Evolutionary conservation across 176 grass and related monocot species (phyloP), one percentile per base, ranked within the genome.

Genomic region (Eleusine coracana): DNA sequence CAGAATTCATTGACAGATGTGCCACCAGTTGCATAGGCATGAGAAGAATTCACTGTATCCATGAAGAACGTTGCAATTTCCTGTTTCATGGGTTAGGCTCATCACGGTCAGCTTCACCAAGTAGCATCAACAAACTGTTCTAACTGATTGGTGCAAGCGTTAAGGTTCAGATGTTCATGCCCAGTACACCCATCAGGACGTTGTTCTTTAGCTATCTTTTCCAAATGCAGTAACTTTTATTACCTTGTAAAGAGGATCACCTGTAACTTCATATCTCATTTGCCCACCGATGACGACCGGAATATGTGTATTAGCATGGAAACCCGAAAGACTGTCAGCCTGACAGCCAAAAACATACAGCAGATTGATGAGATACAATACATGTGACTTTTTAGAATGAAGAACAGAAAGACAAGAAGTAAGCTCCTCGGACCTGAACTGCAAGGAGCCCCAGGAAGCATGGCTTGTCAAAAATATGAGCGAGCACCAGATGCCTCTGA

Each of bases 371-470:
- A 21, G 29, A 34, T 34, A 34, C 40, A 67, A 52, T 15, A 21
- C 52, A 56, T 7, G 3, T 56, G 18, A 34, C 2, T 34, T 34
- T 34, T 34, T 1, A 2, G 31, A 20, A 20, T 18, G 15, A 18
- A 18, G 21, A 76, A 25, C 14, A 80, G 11, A 80, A 7, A 14
- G 12, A 27, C 27, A 71, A 5, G 28, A 28, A 41, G 27, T n/a
- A 67, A 46, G 5, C 1, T 60, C 1, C 59, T 49, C 66, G 68
- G 34, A 99, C 96, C 89, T 94, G 93, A 23, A 96, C 73, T 34
- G 96, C 96, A 82, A 99, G 96, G 82, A 96, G 49, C 6, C 96
- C 96, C 1, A 98, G 85, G 88, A 98, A 98, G 86, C 96, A 98
- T 17, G 93, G 96, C 73, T 98, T 98, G 66, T 98, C 91, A 68